A percentile compares a stretch with the other conserved stretches of the same genome.
These are phyloP conservation scores for Xylariaceae sp. DNA, from an alignment of 2,329 filamentous ascomycete genomes.

Conservation along the genomic window DNA sequence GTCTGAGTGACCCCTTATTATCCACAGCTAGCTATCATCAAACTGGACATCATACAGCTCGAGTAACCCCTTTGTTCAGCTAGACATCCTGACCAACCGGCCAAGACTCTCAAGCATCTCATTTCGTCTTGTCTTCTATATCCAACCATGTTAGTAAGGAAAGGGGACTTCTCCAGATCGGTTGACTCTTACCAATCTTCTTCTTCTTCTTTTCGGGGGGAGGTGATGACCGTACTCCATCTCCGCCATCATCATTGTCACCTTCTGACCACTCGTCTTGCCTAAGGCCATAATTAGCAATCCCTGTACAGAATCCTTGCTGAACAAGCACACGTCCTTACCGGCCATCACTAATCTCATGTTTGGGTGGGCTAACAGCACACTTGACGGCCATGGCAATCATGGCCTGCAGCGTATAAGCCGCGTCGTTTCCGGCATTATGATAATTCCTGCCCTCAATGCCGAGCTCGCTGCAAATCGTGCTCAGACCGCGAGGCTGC, in stretches of 20 bases:
- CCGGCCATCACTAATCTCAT: conserved; percentile 7
- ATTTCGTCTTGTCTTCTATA: too few species aligned
- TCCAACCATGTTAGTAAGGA: conserved; percentile 1
- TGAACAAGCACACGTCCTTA: background rate
- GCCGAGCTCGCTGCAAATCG: conserved; percentile 58
- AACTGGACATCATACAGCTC: too few species aligned
- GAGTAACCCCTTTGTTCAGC: background rate
- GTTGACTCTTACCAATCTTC: background rate
- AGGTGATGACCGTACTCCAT: conserved; percentile 19
- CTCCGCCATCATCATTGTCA: conserved; percentile 30
- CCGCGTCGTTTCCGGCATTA: conserved; percentile 83
- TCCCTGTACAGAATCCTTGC: conserved; percentile 1
- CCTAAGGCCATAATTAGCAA: conserved; percentile 16
- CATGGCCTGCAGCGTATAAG: conserved; percentile 71
- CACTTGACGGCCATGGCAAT: conserved; percentile 52
- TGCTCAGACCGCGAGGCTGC: conserved; percentile 52
- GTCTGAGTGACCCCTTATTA: too few species aligned
- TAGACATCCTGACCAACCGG: background rate
- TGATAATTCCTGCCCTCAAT: conserved; percentile 65
- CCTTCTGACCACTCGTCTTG: conserved; percentile 32
- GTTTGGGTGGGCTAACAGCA: conserved; percentile 16
- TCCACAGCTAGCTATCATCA: too few species aligned
- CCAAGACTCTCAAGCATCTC: too few species aligned
- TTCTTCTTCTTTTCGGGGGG: background rate
- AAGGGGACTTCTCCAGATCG: background rate